Evolutionary conservation across 2,329 filamentous ascomycete species (phyloP), one percentile per base, ranked within the genome.

Genomic region (Beauveria medogensis): DNA sequence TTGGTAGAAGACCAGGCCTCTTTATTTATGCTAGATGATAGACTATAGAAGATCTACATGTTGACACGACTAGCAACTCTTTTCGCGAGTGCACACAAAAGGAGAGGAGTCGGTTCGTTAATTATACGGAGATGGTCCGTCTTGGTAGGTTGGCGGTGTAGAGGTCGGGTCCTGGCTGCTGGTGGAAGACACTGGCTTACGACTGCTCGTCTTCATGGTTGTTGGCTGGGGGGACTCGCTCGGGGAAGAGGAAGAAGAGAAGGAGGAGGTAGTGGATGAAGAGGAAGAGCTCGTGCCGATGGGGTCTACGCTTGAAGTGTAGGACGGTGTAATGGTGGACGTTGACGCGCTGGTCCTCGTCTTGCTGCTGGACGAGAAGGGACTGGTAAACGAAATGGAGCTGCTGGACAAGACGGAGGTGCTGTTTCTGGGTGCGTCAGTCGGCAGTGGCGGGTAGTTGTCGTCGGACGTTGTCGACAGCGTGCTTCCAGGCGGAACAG

Each of bases 1-100:
- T 28, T 20, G 48, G 56, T 52, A 46, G 7, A 30, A 41, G 9
- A 52, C 34, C 18, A 30, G 46, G 8, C 58, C 18, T 28, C 20
- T 41, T 53, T 52, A 41, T 56, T 54, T n/a, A 58, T 41, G 43
- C 41, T 50, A 58, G 55, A 60, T 51, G 53, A 63, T 63, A 63
- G 61, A 63, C 56, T 59, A 60, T 63, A 63, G 61, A 63, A 50
- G 28, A 54, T 41, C 20, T 43, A 48, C 41, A 41, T 53, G 30
- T 60, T 55, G 50, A 55, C 51, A 52, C 7, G 46, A 34, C 47
- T 37, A 53, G 40, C 37, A 10, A 10, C 24, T 24, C 43, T 8
- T 9, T 37, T 48, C 16, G 43, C 41, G 7, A n/a, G 24, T 30
- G 12, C 24, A 20, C 18, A 43, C 1, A 10, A 20, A 2, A 20